phyloP scores from a whole-genome alignment of 106 monocot species.

The Acorus gramineus region DNA sequence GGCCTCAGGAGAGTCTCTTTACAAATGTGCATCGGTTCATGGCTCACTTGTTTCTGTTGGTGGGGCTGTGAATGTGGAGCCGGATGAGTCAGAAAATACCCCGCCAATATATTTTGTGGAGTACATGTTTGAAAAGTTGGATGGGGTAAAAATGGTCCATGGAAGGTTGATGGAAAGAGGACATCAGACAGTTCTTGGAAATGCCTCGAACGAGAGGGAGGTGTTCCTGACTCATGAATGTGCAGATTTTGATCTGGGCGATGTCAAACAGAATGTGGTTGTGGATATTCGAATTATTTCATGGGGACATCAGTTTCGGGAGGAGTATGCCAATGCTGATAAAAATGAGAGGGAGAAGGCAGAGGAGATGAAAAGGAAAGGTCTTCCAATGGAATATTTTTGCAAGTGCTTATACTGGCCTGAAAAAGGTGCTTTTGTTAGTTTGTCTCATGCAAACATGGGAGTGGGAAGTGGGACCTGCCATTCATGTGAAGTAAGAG shows the following conservation, averaged over 20 bases:
- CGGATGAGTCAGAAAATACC: conserved; percentile 30
- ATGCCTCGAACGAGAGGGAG: conserved; percentile 89
- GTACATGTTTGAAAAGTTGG: conserved; percentile 63
- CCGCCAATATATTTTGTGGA: conserved; percentile 49
- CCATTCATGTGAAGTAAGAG: conserved; percentile 54
- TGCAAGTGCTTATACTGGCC: conserved; percentile 93
- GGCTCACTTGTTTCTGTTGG: conserved; percentile 45
- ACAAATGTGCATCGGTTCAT: conserved; percentile 46
- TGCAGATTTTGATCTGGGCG: conserved; percentile 57
- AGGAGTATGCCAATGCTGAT: conserved; percentile 41
- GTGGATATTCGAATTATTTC: conserved; percentile 42
- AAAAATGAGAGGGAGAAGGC: conserved; percentile 51
- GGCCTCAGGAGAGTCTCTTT: conserved; percentile 57
- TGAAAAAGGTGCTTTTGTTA: conserved; percentile 71
- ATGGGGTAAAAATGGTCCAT: conserved; percentile 74
- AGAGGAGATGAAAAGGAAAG: conserved; percentile 86
- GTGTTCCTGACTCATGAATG: conserved; percentile 82
- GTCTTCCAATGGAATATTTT: conserved; percentile 54
- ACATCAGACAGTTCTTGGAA: conserved; percentile 68
- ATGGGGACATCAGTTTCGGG: conserved; percentile 75
- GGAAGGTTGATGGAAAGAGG: conserved; percentile 63
- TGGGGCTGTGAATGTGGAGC: conserved; percentile 39
- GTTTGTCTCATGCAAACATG: conserved; percentile 41
- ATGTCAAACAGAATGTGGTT: conserved; percentile 54
- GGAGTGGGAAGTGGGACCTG: conserved; percentile 83